Evolutionary conservation across 2,329 filamentous ascomycete species (phyloP).

Genomic region (Plectosphaerella cucumerina): DNA sequence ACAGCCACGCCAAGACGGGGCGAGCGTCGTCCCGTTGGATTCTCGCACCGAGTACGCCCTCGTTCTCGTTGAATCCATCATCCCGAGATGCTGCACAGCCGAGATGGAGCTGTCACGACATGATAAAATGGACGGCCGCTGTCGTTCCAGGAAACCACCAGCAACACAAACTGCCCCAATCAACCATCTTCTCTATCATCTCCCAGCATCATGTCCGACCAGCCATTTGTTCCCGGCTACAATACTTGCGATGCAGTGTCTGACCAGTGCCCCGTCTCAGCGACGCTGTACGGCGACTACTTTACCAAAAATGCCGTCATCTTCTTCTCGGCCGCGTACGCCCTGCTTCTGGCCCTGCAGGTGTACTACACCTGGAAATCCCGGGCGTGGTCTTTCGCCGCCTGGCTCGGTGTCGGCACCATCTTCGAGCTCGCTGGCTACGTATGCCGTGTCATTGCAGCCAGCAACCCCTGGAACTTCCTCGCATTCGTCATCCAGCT

Average conservation of each 20-base stretch:
- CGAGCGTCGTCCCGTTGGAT: no score
- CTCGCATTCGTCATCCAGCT: constrained; percentile 36
- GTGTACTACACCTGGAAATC: constrained; percentile 24
- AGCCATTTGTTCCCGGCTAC: neutral
- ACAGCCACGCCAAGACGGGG: no score
- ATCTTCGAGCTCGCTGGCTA: constrained; percentile 37
- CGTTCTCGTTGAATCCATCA: no score
- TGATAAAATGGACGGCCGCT: no score
- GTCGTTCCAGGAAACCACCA: no score
- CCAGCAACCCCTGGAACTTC: constrained; percentile 34
- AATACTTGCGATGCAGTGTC: neutral
- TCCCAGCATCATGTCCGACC: neutral
- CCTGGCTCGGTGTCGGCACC: constrained; percentile 29
- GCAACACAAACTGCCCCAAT: no score
- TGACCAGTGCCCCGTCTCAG: constrained; percentile 11
- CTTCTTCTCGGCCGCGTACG: constrained; percentile 30
- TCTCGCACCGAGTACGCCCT: no score
- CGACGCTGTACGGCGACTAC: constrained; percentile 18
- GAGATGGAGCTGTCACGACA: no score
- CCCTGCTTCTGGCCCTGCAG: constrained; percentile 25
- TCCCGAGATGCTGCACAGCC: no score
- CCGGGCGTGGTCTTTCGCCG: constrained; percentile 32
- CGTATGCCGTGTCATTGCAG: constrained; percentile 33
- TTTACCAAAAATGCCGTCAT: constrained; percentile 16
- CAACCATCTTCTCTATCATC: no score